Evolutionary conservation across 2,329 filamentous ascomycete genomes (phyloP).

Genomic region (Chalara sp.): DNA sequence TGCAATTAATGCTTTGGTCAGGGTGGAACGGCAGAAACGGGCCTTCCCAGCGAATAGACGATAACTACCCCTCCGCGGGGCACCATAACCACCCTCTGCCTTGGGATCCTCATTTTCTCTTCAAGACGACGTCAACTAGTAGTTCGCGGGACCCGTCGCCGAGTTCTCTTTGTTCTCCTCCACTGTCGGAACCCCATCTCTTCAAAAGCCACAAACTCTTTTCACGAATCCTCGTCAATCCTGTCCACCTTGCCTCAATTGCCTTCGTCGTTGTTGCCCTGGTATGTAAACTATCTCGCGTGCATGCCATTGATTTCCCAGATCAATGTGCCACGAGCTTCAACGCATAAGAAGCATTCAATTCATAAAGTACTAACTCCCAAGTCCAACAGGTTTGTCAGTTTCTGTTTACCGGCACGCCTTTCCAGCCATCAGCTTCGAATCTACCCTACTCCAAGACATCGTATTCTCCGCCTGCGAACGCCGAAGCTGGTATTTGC

Average conservation of each 20-base stretch:
- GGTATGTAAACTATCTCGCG: constrained; percentile 12
- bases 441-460: constrained; percentile 22
- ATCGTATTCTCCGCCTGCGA: constrained; percentile 37
- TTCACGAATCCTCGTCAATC: constrained; percentile 17
- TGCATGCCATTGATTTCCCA: neutral
- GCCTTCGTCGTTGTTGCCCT: constrained; percentile 25
- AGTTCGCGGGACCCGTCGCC: constrained; percentile 21
- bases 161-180: constrained; percentile 4
- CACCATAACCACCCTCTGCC: neutral
- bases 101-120: constrained; percentile 3
- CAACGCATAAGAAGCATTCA: no score
- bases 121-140: constrained; percentile 21
- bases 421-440: constrained; percentile 27
- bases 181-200: constrained; percentile 10
- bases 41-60: constrained; percentile 1
- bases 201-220: constrained; percentile 19
- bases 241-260: constrained; percentile 27
- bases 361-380: no score
- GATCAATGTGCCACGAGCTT: no score
- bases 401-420: constrained; percentile 36
- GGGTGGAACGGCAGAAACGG: constrained; percentile 5
- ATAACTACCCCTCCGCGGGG: neutral
- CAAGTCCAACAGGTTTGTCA: constrained; percentile 37
- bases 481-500: constrained; percentile 43
- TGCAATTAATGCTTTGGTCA: neutral